Percentiles rank a stretch among this genome's conserved stretches.
Conservation (phyloP, 208 protist genomes). For the Crithidia expoeki region DNA sequence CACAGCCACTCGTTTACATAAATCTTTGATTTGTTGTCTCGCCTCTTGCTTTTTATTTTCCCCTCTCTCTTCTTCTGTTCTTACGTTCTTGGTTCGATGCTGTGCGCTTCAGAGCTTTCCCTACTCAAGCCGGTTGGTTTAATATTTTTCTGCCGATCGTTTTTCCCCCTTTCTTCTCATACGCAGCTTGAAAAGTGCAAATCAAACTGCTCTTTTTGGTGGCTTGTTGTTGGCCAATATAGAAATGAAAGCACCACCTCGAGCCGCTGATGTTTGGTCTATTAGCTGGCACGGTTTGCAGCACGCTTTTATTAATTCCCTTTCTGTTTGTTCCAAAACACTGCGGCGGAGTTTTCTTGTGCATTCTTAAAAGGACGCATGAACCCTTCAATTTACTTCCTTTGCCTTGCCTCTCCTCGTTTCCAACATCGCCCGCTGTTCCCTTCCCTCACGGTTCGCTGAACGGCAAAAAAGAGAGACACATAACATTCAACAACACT, state of each 20-base stretch:
- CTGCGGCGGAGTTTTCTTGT: too few species aligned
- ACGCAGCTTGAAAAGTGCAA: too few species aligned
- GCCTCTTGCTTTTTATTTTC: slow-evolving; percentile 12
- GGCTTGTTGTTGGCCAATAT: too few species aligned
- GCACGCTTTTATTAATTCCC: too few species aligned
- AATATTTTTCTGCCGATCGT: not conserved
- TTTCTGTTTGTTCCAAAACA: too few species aligned
- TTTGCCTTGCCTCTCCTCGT: not conserved
- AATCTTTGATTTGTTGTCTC: not conserved
- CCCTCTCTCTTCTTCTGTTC: not conserved
- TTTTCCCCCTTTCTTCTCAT: not conserved
- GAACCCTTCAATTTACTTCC: not conserved
- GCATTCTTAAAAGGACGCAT: not conserved
- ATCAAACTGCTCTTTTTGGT: too few species aligned
- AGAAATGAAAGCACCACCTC: too few species aligned
- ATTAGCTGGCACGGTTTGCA: too few species aligned
- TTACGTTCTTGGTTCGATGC: not conserved
- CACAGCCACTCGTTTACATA: not conserved
- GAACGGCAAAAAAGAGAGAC: not conserved
- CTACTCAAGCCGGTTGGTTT: not conserved
- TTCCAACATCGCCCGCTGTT: not conserved
- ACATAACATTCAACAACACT: not conserved
- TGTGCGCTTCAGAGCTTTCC: too few species aligned
- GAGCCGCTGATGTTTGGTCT: too few species aligned
- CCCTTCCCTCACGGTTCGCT: not conserved